Conservation (phyloP, 371 early-diverging fungal species). For the Apophysomyces sp. region DNA sequence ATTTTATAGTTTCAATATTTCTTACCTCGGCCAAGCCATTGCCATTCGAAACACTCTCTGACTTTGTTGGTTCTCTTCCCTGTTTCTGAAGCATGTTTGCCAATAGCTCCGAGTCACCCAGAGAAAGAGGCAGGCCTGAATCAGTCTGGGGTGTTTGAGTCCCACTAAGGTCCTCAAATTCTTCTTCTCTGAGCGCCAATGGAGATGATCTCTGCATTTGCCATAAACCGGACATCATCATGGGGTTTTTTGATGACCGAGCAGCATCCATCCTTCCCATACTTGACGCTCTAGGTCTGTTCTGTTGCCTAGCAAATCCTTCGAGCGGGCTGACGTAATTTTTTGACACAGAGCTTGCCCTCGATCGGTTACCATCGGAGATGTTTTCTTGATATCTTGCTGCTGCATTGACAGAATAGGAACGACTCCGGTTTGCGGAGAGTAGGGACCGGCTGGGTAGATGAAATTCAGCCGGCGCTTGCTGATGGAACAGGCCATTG, state of each 20-base stretch:
- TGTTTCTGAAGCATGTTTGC: constrained; percentile 42
- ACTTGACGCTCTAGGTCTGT: constrained; percentile 61
- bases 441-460: neutral
- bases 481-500: constrained; percentile 4
- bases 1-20: neutral
- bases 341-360: constrained; percentile 31
- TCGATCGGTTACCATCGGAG: constrained; percentile 7
- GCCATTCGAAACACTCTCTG: constrained; percentile 11
- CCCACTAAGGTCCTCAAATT: constrained; percentile 20
- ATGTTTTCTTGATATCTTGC: constrained; percentile 48
- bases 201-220: constrained; percentile 44
- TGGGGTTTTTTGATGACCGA: constrained; percentile 26
- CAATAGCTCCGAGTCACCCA: constrained; percentile 49
- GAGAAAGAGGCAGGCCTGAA: constrained; percentile 28
- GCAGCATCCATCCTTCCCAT: constrained; percentile 58
- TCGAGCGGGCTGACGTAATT: constrained; percentile 36
- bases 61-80: neutral
- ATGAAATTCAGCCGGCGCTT: neutral
- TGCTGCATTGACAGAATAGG: constrained; percentile 73
- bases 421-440: constrained; percentile 59
- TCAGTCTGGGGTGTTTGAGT: neutral
- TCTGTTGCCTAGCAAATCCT: constrained; percentile 51
- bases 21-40: constrained; percentile 17
- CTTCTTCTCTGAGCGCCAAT: constrained; percentile 39
- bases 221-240: constrained; percentile 20